Evolutionary conservation across 106 monocot species (phyloP), one percentile per base, ranked within the genome.

Genomic region (Dendrobium catenatum): DNA sequence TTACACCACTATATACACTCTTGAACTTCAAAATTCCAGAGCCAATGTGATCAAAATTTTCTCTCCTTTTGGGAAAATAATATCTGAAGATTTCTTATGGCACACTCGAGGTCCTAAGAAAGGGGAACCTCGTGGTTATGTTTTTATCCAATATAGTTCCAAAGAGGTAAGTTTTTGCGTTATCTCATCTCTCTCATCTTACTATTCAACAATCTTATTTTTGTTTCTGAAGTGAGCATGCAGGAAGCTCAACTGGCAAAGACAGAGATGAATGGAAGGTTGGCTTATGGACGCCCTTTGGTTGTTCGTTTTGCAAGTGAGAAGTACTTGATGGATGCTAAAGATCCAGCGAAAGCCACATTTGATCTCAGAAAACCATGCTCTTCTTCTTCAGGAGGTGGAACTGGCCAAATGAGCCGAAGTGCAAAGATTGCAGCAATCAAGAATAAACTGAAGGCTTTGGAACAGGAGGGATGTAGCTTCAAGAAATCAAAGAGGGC

Each of bases 51-150:
- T 99, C 75, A 99, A 93, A 83, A 86, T 99, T 91, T 99, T 99
- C 72, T 88, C 95, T 67, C 86, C 93, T 6, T 95, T 91, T 78
- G 99, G 99, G 18, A 95, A 89, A 73, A 95, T 99, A 51, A 67
- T 91, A 37, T 88, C 91, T 13, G 99, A 93, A 73, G 91, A 99
- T 82, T 99, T 93, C 73, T 77, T 99, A 73, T 93, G 89, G 95
- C 99, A 99, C 79, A 99, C 91, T 4, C 86, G 86, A 58, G 99
- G 99, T 13, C 95, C 99, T 33, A 99, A 89, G 82, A 86, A 90
- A 72, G 99, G 99, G 31, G 95, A 93, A 77, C 99, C 99, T 13
- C 93, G 99, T 58, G 99, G 99, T 42, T 99, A 95, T 83, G 95
- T 87, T 77, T 99, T 95, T 68, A 88, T 99, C 79, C 91, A 99